These are phyloP conservation scores for Allantophomopsis cytisporea DNA, from an alignment of 2,329 filamentous ascomycete species.

Conservation along the genomic window DNA sequence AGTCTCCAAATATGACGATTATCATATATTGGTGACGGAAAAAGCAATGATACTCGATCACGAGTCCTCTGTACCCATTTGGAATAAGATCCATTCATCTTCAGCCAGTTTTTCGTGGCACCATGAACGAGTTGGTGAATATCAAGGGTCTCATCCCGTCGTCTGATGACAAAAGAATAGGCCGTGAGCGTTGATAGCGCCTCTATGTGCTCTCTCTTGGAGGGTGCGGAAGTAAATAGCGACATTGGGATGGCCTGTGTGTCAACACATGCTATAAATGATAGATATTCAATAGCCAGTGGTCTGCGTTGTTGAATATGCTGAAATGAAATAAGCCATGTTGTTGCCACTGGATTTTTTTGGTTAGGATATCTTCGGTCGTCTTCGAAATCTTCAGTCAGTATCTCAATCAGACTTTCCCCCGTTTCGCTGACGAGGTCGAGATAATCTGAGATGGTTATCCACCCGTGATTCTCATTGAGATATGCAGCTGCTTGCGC, in stretches of 20 bases:
- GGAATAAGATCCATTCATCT: not conserved
- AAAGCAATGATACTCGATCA: not conserved
- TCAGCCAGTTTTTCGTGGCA: slow-evolving; percentile 1
- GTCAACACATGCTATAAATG: slow-evolving; percentile 2
- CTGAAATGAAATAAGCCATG: slow-evolving; percentile 5
- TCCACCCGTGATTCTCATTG: not conserved
- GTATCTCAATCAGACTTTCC: slow-evolving; percentile 5
- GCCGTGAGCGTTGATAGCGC: slow-evolving; percentile 1
- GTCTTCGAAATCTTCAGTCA: slow-evolving; percentile 4
- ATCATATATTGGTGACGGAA: not conserved
- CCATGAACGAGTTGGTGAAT: slow-evolving; percentile 1
- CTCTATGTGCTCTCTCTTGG: not conserved
- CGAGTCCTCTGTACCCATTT: not conserved
- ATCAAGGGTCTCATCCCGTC: not conserved
- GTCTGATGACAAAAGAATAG: slow-evolving; percentile 1
- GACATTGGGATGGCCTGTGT: slow-evolving; percentile 1
- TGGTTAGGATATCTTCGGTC: not conserved
- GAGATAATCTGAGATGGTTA: slow-evolving; percentile 2
- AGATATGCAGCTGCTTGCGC: slow-evolving; percentile 6
- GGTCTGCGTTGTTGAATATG: slow-evolving; percentile 3
- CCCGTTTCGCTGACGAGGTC: slow-evolving; percentile 1
- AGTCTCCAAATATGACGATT: slow-evolving; percentile 1
- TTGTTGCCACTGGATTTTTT: slow-evolving; percentile 3
- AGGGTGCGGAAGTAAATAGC: not conserved
- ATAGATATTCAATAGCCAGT: slow-evolving; percentile 2